Evolutionary conservation across 2,329 filamentous ascomycete genomes (phyloP).

Genomic region (Dothistroma pini): DNA sequence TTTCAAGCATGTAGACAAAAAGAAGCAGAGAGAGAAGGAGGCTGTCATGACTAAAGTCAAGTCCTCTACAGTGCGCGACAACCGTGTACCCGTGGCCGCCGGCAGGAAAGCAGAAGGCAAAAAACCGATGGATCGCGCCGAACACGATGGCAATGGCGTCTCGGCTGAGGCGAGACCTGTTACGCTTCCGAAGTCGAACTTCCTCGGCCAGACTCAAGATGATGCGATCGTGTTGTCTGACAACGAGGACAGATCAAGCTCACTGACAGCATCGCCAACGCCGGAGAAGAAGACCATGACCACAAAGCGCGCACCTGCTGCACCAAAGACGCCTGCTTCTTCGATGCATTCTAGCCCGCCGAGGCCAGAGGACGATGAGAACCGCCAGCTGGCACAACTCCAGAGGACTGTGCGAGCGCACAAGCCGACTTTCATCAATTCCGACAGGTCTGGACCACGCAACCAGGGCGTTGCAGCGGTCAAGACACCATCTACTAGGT

Average conservation of each 20-base stretch:
- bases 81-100: background rate
- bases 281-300: background rate
- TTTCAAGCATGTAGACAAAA: background rate
- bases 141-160: background rate
- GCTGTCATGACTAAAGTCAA: background rate
- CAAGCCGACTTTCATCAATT: conserved; percentile 29
- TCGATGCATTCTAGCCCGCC: conserved; percentile 13
- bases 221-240: conserved; percentile 12
- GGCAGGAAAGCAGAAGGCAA: background rate
- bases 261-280: background rate
- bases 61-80: background rate
- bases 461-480: conserved; percentile 28
- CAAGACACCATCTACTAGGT: conserved; percentile 8
- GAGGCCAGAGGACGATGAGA: background rate
- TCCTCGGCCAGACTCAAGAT: conserved; percentile 2
- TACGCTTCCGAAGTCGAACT: background rate
- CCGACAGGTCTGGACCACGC: conserved; percentile 28
- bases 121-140: background rate
- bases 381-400: background rate
- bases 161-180: background rate
- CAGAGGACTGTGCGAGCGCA: conserved; percentile 10
- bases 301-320: conserved; percentile 1
- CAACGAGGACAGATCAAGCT: conserved; percentile 4
- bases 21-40: background rate
- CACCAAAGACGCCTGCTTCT: conserved; percentile 16